These are phyloP conservation scores for Rhodofomes roseus DNA, from an alignment of 1,284 basidiomycete genomes.

Conservation along the genomic window DNA sequence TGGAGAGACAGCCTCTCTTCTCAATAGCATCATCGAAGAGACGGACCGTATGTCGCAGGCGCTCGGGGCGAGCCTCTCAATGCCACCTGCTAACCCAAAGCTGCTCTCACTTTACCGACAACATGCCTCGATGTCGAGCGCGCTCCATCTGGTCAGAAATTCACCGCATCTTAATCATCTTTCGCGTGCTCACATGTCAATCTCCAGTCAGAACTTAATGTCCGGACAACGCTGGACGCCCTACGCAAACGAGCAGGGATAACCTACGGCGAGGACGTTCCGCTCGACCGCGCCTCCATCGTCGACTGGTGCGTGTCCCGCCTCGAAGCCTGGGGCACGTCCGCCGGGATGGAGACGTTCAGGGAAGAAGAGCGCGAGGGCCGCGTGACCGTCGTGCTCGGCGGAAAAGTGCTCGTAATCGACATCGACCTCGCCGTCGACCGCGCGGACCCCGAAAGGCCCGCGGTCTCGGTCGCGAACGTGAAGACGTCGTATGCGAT, in stretches of 20 bases:
- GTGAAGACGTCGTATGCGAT: constrained; percentile 74
- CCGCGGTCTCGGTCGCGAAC: constrained; percentile 40
- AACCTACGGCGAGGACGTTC: constrained; percentile 60
- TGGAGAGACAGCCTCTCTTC: constrained; percentile 16
- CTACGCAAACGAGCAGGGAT: constrained; percentile 41
- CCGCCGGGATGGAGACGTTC: constrained; percentile 70
- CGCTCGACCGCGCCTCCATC: constrained; percentile 40
- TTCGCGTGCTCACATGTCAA: constrained; percentile 13
- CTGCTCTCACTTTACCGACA: constrained; percentile 64
- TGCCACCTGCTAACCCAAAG: constrained; percentile 56
- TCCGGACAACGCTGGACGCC: constrained; percentile 40
- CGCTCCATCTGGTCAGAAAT: constrained; percentile 43
- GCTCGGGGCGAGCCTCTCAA: constrained; percentile 44
- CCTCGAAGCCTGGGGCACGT: constrained; percentile 55
- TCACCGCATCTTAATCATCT: constrained; percentile 11
- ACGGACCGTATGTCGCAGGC: constrained; percentile 51
- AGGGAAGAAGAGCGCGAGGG: constrained; percentile 51
- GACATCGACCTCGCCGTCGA: constrained; percentile 63
- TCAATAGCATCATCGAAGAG: constrained; percentile 48
- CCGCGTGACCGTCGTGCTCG: constrained; percentile 56
- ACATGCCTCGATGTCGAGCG: constrained; percentile 48
- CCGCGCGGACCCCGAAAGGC: constrained; percentile 32
- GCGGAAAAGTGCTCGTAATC: constrained; percentile 72
- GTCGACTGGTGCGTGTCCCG: constrained; percentile 54
- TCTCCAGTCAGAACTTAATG: constrained; percentile 48